Conservation (phyloP, 2,329 filamentous ascomycete genomes). For the Venturia aucupariae region DNA sequence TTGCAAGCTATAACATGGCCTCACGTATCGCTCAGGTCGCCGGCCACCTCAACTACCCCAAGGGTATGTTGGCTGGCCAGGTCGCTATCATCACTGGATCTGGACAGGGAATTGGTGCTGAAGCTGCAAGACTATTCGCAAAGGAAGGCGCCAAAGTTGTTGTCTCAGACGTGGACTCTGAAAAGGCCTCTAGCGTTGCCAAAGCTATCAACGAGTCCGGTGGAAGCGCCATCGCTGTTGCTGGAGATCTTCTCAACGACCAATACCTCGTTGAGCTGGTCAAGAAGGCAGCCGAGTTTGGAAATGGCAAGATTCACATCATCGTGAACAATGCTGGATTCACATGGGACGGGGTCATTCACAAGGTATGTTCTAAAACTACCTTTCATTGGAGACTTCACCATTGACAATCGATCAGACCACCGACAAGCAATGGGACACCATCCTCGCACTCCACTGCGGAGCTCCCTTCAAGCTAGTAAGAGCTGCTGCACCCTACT, state of each 20-base stretch:
- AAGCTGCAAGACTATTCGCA: constrained; percentile 71
- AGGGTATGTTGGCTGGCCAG: constrained; percentile 69
- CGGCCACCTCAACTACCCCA: constrained; percentile 58
- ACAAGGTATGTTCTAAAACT: constrained; percentile 49
- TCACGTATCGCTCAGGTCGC: constrained; percentile 12
- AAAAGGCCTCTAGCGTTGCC: constrained; percentile 60
- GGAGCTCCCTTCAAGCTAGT: constrained; percentile 81
- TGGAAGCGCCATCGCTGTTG: constrained; percentile 60
- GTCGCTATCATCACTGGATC: constrained; percentile 81
- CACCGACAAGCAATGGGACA: constrained; percentile 85
- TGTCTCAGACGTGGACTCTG: constrained; percentile 75
- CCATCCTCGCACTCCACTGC: constrained; percentile 72
- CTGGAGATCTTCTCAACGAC: constrained; percentile 66
- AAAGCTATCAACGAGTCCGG: constrained; percentile 59
- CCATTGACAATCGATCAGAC: constrained; percentile 38
- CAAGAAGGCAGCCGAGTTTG: constrained; percentile 66
- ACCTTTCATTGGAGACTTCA: not conserved
- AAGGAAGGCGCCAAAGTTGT: constrained; percentile 83
- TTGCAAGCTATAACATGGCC: not conserved
- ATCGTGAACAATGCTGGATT: constrained; percentile 89
- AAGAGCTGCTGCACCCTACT: constrained; percentile 70
- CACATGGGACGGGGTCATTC: constrained; percentile 87
- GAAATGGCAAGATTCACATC: constrained; percentile 79
- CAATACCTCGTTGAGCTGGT: constrained; percentile 65
- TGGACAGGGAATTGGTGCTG: constrained; percentile 81